These are phyloP conservation scores for Citrullus mucosospermus DNA, from an alignment of 306 rosid species.

Conservation along the genomic window DNA sequence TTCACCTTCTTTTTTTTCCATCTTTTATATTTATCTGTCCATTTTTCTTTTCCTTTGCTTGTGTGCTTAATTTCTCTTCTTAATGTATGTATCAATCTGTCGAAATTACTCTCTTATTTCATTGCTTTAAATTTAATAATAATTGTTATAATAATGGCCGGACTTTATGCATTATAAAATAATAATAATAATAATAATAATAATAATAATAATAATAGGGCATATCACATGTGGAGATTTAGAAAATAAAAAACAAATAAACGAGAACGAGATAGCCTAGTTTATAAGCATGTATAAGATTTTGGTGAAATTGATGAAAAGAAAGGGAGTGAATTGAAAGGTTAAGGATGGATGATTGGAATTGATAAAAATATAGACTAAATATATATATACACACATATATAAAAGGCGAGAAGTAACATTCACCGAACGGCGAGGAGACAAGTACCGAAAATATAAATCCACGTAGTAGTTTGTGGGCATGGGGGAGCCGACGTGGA, in stretches of 20 bases:
- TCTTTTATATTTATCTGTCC: background rate
- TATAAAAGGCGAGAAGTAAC: background rate
- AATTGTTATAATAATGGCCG: too few relatives aligned
- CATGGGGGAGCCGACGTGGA: conserved; percentile 21
- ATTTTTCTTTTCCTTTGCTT: background rate
- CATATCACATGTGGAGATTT: too few relatives aligned
- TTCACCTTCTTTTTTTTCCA: background rate
- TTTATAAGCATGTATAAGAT: background rate
- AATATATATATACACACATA: background rate
- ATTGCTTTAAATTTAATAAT: background rate
- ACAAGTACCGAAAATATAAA: background rate
- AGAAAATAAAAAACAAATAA: too few relatives aligned
- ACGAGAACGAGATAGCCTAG: too few relatives aligned
- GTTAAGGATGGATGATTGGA: conserved; percentile 2
- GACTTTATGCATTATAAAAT: too few relatives aligned
- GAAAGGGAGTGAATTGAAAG: background rate
- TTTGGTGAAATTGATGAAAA: background rate
- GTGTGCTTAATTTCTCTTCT: background rate
- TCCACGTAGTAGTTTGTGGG: conserved; percentile 22
- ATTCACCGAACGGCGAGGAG: background rate
- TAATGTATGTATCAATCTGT: background rate
- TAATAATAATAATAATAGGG: too few relatives aligned
- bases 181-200: too few relatives aligned
- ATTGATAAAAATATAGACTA: background rate
- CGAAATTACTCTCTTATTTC: background rate